Evolutionary conservation across 805 yeast species (phyloP).

Genomic region (Starmerella powellii): DNA sequence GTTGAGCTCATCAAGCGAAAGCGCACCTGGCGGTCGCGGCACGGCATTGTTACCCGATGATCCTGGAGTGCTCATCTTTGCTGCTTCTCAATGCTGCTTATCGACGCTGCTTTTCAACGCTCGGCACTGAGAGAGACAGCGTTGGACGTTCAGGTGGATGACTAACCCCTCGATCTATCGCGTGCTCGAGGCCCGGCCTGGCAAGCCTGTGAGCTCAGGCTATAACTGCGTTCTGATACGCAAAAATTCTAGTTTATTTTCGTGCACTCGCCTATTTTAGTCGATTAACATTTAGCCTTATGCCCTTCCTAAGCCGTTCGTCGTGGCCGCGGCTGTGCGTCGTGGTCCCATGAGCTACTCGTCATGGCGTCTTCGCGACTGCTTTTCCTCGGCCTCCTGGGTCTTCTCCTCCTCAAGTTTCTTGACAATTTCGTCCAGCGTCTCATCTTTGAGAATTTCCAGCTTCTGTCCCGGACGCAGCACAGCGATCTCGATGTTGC

Average conservation of each 20-base stretch:
- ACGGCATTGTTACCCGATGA: background rate
- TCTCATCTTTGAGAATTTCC: slow-evolving; percentile 50
- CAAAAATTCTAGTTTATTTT: no score
- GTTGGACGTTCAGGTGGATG: no score
- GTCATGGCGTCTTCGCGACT: slow-evolving; percentile 34
- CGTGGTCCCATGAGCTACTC: background rate
- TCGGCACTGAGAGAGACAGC: no score
- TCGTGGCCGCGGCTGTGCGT: no score
- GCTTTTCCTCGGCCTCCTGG: slow-evolving; percentile 42
- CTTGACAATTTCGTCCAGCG: slow-evolving; percentile 61
- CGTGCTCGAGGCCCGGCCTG: no score
- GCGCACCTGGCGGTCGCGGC: slow-evolving; percentile 17
- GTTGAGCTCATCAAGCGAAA: slow-evolving; percentile 73
- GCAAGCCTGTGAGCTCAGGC: no score
- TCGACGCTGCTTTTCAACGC: no score
- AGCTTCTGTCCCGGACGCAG: slow-evolving; percentile 59
- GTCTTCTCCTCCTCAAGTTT: slow-evolving; percentile 81
- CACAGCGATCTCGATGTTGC: slow-evolving; percentile 85
- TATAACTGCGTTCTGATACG: no score
- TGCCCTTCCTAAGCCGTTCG: no score
- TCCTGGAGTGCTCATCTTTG: slow-evolving; percentile 1
- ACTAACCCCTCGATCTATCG: no score
- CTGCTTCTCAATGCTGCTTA: background rate
- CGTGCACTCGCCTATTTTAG: background rate
- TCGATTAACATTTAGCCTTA: no score